phyloP scores from a whole-genome alignment of 2,329 filamentous ascomycete genomes.

The Didymella pinodella region DNA sequence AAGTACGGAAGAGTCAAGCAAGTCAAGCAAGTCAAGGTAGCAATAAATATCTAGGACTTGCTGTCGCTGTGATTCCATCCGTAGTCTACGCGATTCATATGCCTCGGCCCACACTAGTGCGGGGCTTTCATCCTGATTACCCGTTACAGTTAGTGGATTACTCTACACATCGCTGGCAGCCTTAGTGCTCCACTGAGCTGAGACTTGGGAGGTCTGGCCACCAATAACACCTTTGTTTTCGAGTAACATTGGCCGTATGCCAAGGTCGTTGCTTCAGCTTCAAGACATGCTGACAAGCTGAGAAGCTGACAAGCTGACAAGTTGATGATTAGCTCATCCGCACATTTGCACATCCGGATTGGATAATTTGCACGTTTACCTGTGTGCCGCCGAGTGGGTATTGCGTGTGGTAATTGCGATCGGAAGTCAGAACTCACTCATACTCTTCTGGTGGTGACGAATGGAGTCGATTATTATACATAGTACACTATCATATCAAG shows the following conservation, averaged over 20 bases:
- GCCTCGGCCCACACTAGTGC: constrained; percentile 16
- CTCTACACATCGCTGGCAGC: not conserved
- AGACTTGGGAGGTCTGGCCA: not conserved
- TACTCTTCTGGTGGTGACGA: not conserved
- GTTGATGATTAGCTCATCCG: not conserved
- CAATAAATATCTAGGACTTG: not conserved
- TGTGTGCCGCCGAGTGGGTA: not conserved
- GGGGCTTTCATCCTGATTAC: constrained; percentile 6
- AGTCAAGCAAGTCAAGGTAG: not conserved
- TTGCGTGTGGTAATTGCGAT: not conserved
- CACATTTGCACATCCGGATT: not conserved
- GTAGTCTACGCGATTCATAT: not conserved
- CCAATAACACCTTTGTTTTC: not conserved
- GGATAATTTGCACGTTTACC: not conserved
- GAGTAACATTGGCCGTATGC: not conserved
- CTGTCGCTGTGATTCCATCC: not conserved
- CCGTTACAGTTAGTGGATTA: not conserved
- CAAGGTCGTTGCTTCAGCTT: not conserved
- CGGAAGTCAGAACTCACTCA: not conserved
- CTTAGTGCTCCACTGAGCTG: constrained; percentile 3
- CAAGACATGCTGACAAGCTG: not conserved
- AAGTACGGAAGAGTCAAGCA: not conserved
- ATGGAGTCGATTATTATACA: not conserved
- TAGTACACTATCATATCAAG: not conserved
- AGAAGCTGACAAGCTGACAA: not conserved